These are phyloP conservation scores for Scedosporium dehoogii DNA, from an alignment of 2,329 filamentous ascomycete genomes.

Conservation along the genomic window DNA sequence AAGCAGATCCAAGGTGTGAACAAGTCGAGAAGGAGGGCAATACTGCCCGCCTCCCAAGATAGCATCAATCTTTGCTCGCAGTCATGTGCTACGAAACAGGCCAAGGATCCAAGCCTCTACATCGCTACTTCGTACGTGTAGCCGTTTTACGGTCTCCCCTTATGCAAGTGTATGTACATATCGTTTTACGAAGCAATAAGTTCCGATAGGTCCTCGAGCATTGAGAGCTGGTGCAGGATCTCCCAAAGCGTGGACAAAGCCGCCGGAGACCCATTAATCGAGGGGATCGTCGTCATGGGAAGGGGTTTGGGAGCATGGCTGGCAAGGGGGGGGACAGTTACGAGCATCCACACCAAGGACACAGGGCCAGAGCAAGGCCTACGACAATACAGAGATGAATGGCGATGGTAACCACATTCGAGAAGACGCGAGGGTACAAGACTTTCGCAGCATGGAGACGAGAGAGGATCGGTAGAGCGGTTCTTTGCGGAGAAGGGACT, in stretches of 20 bases:
- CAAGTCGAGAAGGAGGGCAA: not conserved
- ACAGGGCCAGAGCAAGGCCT: not conserved
- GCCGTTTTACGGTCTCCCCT: not conserved
- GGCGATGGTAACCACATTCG: no score
- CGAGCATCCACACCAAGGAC: not conserved
- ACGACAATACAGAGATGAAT: not conserved
- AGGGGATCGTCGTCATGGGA: not conserved
- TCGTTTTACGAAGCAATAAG: not conserved
- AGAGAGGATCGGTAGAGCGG: not conserved
- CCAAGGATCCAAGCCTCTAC: not conserved
- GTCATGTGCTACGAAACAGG: constrained; percentile 1
- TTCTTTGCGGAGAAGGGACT: not conserved
- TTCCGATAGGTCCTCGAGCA: not conserved
- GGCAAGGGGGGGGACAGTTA: not conserved
- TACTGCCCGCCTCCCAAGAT: no score
- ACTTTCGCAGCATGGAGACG: no score
- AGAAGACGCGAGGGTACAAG: no score
- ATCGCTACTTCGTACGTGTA: not conserved
- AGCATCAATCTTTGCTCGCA: not conserved
- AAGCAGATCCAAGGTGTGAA: no score
- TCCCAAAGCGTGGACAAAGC: not conserved
- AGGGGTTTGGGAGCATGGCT: not conserved
- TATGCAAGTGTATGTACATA: no score
- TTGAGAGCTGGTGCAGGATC: not conserved
- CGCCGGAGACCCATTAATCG: not conserved